Evolutionary conservation across 2,329 filamentous ascomycete species (phyloP), one percentile per base, ranked within the genome.

Genomic region (Penicillium sp.): DNA sequence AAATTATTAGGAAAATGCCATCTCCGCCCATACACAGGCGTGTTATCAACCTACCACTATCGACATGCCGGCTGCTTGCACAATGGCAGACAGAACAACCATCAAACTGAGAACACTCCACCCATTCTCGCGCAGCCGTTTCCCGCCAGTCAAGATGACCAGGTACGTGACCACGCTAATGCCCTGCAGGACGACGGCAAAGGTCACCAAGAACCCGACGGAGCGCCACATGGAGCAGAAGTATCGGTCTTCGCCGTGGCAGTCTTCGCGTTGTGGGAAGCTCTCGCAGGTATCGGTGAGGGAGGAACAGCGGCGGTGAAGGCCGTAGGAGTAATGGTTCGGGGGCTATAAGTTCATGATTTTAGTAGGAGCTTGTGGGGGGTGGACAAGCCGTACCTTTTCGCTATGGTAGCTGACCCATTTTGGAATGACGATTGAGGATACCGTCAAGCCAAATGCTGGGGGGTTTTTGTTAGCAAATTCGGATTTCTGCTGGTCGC

Each of bases 221-320:
- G 86, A 90, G 56, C 89, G 84, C 93, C 93, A 99, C 82, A 95
- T 88, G 65, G 86, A 88, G 79, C 94, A 97, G 76, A 97, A 97
- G 67, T 86, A 85, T 49, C 85, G 81, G 63, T 87, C 83, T 50
- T 84, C 82, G 63, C 80, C 82, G 52, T 78, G 76, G 73, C 90
- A 93, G 69, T 90, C 86, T 54, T 83, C 79, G 51, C 82, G 76
- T 60, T 81, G 79, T 4, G 90, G 90, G 72, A 91, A 94, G 59
- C 71, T 71, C 45, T 76, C 69, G 61, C 74, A 75, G 29, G 67
- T 73, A 47, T 84, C 79, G 42, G 82, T 82, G 55, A 89, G 77
- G 55, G 84, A 88, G 51, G 87, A 89, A 76, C 93, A 99, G 70
- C 85, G 86, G 64, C 82, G 83, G 75, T 96, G 89, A 44, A 99